Conservation (phyloP, 2,329 filamentous ascomycete species). For the Stagonosporopsis vannaccii region DNA sequence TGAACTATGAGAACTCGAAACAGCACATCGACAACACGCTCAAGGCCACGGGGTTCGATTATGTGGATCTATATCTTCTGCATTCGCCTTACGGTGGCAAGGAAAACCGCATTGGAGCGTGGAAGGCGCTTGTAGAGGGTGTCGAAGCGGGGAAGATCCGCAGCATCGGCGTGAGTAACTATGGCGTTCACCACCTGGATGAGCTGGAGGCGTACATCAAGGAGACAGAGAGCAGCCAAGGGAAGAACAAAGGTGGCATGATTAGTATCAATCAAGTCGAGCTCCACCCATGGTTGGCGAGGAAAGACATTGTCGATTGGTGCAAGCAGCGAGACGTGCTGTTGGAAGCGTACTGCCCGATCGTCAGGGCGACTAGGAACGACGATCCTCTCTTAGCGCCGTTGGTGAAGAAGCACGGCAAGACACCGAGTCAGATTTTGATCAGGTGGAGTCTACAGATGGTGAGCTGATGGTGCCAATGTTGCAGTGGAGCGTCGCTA, state of each 20-base stretch:
- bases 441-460: slow-evolving; percentile 64
- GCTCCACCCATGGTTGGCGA: slow-evolving; percentile 84
- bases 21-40: slow-evolving; percentile 62
- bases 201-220: slow-evolving; percentile 62
- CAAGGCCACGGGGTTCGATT: slow-evolving; percentile 66
- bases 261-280: slow-evolving; percentile 84
- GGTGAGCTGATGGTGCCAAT: slow-evolving; percentile 26
- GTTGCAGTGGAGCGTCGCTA: not conserved
- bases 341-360: slow-evolving; percentile 58
- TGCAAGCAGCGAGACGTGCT: slow-evolving; percentile 63
- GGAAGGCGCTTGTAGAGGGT: slow-evolving; percentile 63
- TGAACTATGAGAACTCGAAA: slow-evolving; percentile 67
- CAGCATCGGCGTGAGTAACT: slow-evolving; percentile 63
- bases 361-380: slow-evolving; percentile 55
- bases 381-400: slow-evolving; percentile 61
- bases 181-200: slow-evolving; percentile 62
- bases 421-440: slow-evolving; percentile 65
- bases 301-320: slow-evolving; percentile 83
- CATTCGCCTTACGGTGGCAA: slow-evolving; percentile 63
- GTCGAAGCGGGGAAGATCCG: slow-evolving; percentile 60
- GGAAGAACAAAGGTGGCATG: slow-evolving; percentile 70
- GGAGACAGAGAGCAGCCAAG: slow-evolving; percentile 70
- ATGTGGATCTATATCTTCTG: slow-evolving; percentile 70
- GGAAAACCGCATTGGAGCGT: slow-evolving; percentile 58
- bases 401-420: slow-evolving; percentile 64